Percentiles rank a stretch among this genome's conserved stretches.
Conservation (phyloP, 2,329 filamentous ascomycete genomes). For the Microdochium paspali region DNA sequence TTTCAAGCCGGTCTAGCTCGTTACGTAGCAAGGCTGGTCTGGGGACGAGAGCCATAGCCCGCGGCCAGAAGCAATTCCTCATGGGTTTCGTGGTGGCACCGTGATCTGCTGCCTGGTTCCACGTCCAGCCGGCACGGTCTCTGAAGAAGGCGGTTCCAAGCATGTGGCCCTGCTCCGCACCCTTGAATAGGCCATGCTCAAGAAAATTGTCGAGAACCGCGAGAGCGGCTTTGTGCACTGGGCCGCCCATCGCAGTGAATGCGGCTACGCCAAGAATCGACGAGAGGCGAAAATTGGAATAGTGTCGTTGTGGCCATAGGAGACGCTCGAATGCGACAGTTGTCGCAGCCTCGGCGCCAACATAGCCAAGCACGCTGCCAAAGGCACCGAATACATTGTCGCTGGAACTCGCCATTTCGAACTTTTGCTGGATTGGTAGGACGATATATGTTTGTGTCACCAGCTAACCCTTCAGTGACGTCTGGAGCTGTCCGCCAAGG, state of each 20-base stretch:
- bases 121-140: conserved; percentile 1
- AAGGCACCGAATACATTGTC: background rate
- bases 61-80: conserved; percentile 10
- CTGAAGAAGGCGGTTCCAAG: conserved; percentile 2
- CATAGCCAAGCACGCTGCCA: conserved; percentile 8
- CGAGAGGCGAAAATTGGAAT: conserved; percentile 3
- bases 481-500: too few relatives aligned
- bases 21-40: background rate
- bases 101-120: conserved; percentile 1
- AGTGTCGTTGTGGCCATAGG: conserved; percentile 11
- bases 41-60: conserved; percentile 3
- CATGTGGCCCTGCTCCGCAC: conserved; percentile 3
- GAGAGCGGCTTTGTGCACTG: conserved; percentile 8
- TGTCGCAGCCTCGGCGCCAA: conserved; percentile 9
- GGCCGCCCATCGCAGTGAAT: conserved; percentile 11
- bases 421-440: too few relatives aligned
- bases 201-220: conserved; percentile 6
- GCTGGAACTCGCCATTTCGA: background rate
- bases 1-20: background rate
- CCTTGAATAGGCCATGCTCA: conserved; percentile 7
- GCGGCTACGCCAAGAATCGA: conserved; percentile 4
- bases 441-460: too few relatives aligned
- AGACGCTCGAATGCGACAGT: conserved; percentile 7
- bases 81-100: conserved; percentile 1
- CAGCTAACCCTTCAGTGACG: too few relatives aligned